Evolutionary conservation across 2,329 filamentous ascomycete genomes (phyloP).

Genomic region (Sclerotinia nivalis): DNA sequence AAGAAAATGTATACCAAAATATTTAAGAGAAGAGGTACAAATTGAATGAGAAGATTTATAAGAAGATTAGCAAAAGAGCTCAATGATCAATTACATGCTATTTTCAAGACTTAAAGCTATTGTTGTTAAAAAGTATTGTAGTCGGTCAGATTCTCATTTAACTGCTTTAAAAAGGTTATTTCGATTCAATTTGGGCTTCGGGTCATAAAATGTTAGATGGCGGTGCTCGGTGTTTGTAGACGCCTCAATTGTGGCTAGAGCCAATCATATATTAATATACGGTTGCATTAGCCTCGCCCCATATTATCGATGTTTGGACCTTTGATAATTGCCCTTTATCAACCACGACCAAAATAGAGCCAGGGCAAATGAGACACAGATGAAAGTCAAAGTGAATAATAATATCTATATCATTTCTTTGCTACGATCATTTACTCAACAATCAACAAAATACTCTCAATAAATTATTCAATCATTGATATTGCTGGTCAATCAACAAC

Average conservation of each 20-base stretch:
- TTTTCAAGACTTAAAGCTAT: slow-evolving; percentile 13
- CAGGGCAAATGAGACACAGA: not conserved
- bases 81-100: slow-evolving; percentile 14
- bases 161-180: slow-evolving; percentile 21
- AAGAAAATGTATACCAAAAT: slow-evolving; percentile 11
- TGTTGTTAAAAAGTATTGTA: slow-evolving; percentile 14
- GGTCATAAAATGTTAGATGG: slow-evolving; percentile 10
- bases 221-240: not conserved
- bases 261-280: slow-evolving; percentile 14
- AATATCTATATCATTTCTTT: not conserved
- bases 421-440: not conserved
- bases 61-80: slow-evolving; percentile 2
- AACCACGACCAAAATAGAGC: slow-evolving; percentile 12
- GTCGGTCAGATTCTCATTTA: slow-evolving; percentile 24
- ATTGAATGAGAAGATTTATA: slow-evolving; percentile 6
- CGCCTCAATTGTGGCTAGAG: slow-evolving; percentile 21
- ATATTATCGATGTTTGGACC: slow-evolving; percentile 3
- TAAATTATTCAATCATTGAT: not conserved
- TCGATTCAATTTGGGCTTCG: slow-evolving; percentile 11
- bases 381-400: not conserved
- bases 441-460: not conserved
- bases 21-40: not conserved
- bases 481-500: not conserved
- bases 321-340: slow-evolving; percentile 12
- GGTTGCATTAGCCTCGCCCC: slow-evolving; percentile 5